Conservation (phyloP, 495 filamentous ascomycete genomes). For the Tuber brumale region DNA sequence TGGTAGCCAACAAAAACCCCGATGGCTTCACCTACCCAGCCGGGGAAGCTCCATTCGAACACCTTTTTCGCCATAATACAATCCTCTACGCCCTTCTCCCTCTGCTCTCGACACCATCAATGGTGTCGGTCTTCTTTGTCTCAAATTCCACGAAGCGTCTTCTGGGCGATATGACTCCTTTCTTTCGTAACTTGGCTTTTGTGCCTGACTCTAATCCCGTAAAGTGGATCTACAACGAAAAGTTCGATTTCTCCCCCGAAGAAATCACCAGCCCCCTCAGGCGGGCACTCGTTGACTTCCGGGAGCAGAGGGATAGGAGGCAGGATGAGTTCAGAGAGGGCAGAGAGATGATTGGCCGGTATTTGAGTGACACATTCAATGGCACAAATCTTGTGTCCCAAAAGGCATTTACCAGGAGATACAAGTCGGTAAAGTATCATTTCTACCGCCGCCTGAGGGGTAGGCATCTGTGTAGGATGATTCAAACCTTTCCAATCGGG, state of each 20-base stretch:
- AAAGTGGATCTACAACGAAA: slow-evolving; percentile 10
- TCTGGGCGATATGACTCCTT: slow-evolving; percentile 12
- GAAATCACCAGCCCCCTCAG: background rate
- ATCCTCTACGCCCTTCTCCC: slow-evolving; percentile 12
- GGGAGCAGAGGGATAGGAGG: background rate
- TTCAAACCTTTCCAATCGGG: slow-evolving; percentile 24
- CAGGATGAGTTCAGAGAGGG: background rate
- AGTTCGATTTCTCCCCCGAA: background rate
- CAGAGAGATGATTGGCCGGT: background rate
- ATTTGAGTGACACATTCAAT: slow-evolving; percentile 2
- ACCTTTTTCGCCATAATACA: slow-evolving; percentile 22
- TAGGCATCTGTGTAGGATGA: slow-evolving; percentile 20
- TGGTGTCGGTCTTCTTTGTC: slow-evolving; percentile 25
- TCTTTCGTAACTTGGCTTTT: slow-evolving; percentile 29
- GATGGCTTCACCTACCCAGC: slow-evolving; percentile 6
- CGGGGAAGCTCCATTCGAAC: slow-evolving; percentile 12
- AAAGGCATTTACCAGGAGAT: background rate
- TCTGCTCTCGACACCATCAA: slow-evolving; percentile 19
- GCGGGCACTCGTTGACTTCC: background rate
- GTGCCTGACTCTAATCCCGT: slow-evolving; percentile 18
- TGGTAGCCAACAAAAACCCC: background rate
- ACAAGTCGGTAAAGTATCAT: slow-evolving; percentile 3
- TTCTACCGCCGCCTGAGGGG: slow-evolving; percentile 21
- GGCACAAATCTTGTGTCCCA: background rate
- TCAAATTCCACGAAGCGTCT: slow-evolving; percentile 17